Percentiles rank a stretch among this genome's conserved stretches.
Evolutionary conservation across 1,284 basidiomycete genomes (phyloP).

Genomic region (Cryptococcus hybrid): DNA sequence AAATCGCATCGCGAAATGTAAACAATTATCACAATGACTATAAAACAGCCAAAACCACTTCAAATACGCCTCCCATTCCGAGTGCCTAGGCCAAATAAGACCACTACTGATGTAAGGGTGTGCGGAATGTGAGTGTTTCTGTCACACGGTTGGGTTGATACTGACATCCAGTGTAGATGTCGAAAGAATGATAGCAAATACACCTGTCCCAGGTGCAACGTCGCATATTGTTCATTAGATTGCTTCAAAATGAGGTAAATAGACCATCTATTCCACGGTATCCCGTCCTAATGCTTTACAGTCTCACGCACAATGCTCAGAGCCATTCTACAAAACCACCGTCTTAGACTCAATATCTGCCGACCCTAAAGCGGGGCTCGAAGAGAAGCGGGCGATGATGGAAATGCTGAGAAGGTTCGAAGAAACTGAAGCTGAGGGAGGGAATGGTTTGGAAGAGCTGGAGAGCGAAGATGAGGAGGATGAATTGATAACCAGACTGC

Average conservation of each 20-base stretch:
- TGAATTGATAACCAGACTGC: slow-evolving; percentile 27
- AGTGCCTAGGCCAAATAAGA: slow-evolving; percentile 36
- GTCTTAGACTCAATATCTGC: slow-evolving; percentile 36
- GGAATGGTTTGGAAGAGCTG: slow-evolving; percentile 22
- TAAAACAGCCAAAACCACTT: slow-evolving; percentile 43
- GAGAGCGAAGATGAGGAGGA: slow-evolving; percentile 30
- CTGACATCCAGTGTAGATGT: slow-evolving; percentile 29
- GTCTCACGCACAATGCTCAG: slow-evolving; percentile 48
- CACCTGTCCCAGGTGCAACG: slow-evolving; percentile 49
- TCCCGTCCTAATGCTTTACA: slow-evolving; percentile 3
- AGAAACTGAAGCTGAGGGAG: slow-evolving; percentile 29
- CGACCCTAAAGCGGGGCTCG: slow-evolving; percentile 30
- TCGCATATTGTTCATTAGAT: slow-evolving; percentile 47
- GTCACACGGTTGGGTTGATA: not conserved
- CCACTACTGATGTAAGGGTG: slow-evolving; percentile 15
- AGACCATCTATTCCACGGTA: not conserved
- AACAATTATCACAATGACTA: slow-evolving; percentile 42
- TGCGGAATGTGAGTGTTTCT: slow-evolving; percentile 41
- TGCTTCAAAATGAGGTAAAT: slow-evolving; percentile 45
- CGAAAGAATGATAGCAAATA: slow-evolving; percentile 42
- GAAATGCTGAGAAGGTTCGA: slow-evolving; percentile 48
- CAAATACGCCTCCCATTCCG: slow-evolving; percentile 44
- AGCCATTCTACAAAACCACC: slow-evolving; percentile 47
- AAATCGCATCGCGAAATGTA: not conserved
- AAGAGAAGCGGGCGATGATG: slow-evolving; percentile 47